These are phyloP conservation scores for Striga asiatica DNA, from an alignment of 257 asterid species.

Conservation along the genomic window DNA sequence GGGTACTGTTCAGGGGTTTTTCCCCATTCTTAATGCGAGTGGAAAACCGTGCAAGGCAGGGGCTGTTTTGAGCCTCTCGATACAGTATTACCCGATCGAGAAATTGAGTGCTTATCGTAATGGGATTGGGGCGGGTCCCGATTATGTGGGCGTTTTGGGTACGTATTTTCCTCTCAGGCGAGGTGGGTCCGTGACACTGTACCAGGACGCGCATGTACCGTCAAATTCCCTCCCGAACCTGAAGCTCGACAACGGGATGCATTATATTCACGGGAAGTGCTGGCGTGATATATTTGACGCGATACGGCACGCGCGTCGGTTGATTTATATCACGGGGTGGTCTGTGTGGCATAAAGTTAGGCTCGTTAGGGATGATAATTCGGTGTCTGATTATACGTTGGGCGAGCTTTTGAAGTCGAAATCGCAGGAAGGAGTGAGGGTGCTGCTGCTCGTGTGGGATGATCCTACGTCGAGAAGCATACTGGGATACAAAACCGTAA, in stretches of 20 bases:
- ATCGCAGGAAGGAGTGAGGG: slow-evolving; percentile 99
- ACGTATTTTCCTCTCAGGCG: slow-evolving; percentile 91
- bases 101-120: slow-evolving; percentile 53
- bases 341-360: slow-evolving; percentile 96
- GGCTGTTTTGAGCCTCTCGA: slow-evolving; percentile 66
- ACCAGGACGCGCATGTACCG: slow-evolving; percentile 98
- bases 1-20: slow-evolving; percentile 52
- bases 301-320: slow-evolving; percentile 64
- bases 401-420: slow-evolving; percentile 88
- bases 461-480: slow-evolving; percentile 96
- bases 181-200: slow-evolving; percentile 81
- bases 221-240: slow-evolving; percentile 68
- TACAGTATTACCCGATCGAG: slow-evolving; percentile 69
- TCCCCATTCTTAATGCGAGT: slow-evolving; percentile 59
- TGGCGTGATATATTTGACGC: slow-evolving; percentile 90
- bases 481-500: slow-evolving; percentile 84
- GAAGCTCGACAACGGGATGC: slow-evolving; percentile 64
- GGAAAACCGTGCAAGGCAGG: slow-evolving; percentile 84
- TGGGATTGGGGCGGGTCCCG: slow-evolving; percentile 93
- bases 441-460: slow-evolving; percentile 91
- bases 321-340: slow-evolving; percentile 96
- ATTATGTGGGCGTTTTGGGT: slow-evolving; percentile 70
- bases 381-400: slow-evolving; percentile 44
- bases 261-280: slow-evolving; percentile 79
- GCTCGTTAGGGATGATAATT: slow-evolving; percentile 69